These are phyloP conservation scores for Epithemia pelagica DNA, from an alignment of 108 stramenopile genomes.

Conservation along the genomic window DNA sequence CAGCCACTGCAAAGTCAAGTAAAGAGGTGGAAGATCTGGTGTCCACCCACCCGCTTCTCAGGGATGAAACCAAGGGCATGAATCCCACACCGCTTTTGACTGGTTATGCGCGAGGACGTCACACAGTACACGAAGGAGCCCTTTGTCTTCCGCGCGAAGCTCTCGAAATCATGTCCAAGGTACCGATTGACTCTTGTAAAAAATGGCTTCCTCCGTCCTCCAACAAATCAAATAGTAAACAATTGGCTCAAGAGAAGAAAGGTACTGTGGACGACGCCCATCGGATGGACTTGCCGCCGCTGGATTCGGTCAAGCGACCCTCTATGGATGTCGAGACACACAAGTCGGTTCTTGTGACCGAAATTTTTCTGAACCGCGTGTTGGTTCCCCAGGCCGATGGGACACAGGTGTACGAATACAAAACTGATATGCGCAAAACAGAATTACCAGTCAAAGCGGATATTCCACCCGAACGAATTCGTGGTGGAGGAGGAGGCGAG, in stretches of 20 bases:
- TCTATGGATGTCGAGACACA: conserved; percentile 25
- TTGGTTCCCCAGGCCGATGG: not conserved
- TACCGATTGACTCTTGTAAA: conserved; percentile 3
- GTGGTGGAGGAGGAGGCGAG: conserved; percentile 37
- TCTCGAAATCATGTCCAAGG: conserved; percentile 31
- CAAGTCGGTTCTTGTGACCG: conserved; percentile 19
- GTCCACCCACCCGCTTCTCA: conserved; percentile 15
- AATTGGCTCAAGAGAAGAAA: not conserved
- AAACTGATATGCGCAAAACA: not conserved
- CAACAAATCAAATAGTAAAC: not conserved
- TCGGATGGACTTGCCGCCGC: conserved; percentile 19
- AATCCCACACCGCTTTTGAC: conserved; percentile 55
- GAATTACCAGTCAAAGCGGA: not conserved
- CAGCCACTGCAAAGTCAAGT: too few species aligned
- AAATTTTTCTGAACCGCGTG: not conserved
- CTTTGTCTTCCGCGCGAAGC: conserved; percentile 53
- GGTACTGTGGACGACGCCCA: not conserved
- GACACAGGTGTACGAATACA: not conserved
- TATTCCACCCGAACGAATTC: conserved; percentile 22
- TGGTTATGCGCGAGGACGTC: conserved; percentile 51
- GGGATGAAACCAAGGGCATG: conserved; percentile 31
- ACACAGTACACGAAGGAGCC: conserved; percentile 66
- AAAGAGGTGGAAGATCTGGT: too few species aligned
- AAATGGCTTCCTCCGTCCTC: conserved; percentile 1
- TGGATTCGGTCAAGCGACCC: conserved; percentile 37